Base-by-base conservation (phyloP, 305 asterid species). In the Fraxinus floribunda region DNA sequence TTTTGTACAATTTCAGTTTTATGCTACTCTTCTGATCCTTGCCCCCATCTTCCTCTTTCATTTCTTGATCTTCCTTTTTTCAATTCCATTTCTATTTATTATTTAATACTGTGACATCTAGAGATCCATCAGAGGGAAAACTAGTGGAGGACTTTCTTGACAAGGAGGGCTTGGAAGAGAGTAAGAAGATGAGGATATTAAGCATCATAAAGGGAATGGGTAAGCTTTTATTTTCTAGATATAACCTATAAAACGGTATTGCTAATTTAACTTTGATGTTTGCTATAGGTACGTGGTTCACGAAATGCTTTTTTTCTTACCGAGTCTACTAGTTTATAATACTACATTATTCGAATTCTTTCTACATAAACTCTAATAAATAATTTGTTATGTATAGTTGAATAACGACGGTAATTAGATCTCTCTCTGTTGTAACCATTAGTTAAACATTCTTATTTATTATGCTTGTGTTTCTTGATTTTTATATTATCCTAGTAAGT, bases 191-290 rank as follows among this genome's bases (percentile, higher is more conserved):
- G 6, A 85, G 79, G 84, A 85, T 92, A 82, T 87, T 95, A 83
- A 83, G 87, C 88, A 93, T 95, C 85, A 93, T 95, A 78, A 90
- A 89, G 86, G 91, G 93, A 87, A 95, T 95, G 98, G 98, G 98
- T 93, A 84, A 38, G 89, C 74, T 80, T 81, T 76, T 70, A 41
- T 62, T 64, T 82, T 30, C 15, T 77, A 71, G 44, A 15, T 32
- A 30, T 5, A 71, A 32, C 44, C 41, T 29, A 71, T 32, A 30
- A 71, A 71, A 32, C 32, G 3, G 38, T 30, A 68, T 70, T 32
- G 9, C 35, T 11, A 34, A 11, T 32, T 71, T 68, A 68, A 7
- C 75, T 29, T 68, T 68, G 75, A 29, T 29, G 20, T 29, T 68
- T 68, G 75, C 39, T 29, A 29, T 68, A 26, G 9, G 38, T 26